A percentile compares a stretch with the other conserved stretches of the same genome.
Evolutionary conservation across 768 basidiomycete genomes (phyloP).

Genomic region (Ramaria rubella): DNA sequence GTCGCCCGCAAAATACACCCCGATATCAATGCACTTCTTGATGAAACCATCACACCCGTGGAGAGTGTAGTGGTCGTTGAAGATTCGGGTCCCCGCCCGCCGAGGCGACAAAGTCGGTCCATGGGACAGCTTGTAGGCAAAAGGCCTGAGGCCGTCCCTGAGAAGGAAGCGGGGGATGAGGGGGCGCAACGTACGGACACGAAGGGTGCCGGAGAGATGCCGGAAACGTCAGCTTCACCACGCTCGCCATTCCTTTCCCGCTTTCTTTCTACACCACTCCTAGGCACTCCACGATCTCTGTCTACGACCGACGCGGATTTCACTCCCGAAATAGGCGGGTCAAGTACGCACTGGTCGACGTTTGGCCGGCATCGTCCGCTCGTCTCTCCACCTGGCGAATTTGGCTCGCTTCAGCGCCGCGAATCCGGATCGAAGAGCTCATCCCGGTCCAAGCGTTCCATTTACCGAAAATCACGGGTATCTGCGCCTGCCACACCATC

Average conservation of each 20-base stretch:
- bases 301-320: not conserved
- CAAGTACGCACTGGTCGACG: conserved; percentile 5
- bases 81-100: conserved; percentile 8
- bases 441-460: not conserved
- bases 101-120: conserved; percentile 13
- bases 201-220: not conserved
- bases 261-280: conserved; percentile 4
- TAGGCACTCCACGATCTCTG: not conserved
- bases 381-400: not conserved
- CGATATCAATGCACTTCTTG: conserved; percentile 18
- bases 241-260: conserved; percentile 8
- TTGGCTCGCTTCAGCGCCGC: conserved; percentile 1
- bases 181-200: not conserved
- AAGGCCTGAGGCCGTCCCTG: not conserved
- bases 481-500: conserved; percentile 2
- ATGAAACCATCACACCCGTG: conserved; percentile 9
- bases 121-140: conserved; percentile 1
- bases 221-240: not conserved
- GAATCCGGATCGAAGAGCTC: not conserved
- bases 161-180: not conserved
- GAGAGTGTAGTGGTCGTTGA: conserved; percentile 5
- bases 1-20: conserved; percentile 20
- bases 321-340: not conserved
- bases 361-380: conserved; percentile 5
- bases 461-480: not conserved